These are phyloP conservation scores for Kwoniella shivajii DNA, from an alignment of 1,284 basidiomycete species.

Conservation along the genomic window DNA sequence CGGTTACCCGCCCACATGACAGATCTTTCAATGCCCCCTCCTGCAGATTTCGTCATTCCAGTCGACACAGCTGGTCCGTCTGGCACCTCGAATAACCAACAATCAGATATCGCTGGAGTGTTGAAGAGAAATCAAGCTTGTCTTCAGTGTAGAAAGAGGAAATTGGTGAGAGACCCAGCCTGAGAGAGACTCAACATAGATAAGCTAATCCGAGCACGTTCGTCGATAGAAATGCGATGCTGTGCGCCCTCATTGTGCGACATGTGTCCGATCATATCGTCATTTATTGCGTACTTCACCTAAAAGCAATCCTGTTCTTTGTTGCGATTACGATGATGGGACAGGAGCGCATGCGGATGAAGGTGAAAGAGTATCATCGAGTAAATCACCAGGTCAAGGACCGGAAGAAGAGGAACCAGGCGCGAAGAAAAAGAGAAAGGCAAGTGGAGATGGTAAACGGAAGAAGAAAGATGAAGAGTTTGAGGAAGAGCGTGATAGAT, in stretches of 20 bases:
- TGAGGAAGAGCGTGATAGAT: slow-evolving; percentile 37
- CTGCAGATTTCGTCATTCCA: slow-evolving; percentile 6
- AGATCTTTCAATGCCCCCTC: slow-evolving; percentile 7
- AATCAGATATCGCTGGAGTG: slow-evolving; percentile 34
- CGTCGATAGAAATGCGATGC: slow-evolving; percentile 50
- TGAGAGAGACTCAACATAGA: not conserved
- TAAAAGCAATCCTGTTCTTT: slow-evolving; percentile 37
- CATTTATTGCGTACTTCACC: slow-evolving; percentile 46
- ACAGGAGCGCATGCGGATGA: slow-evolving; percentile 21
- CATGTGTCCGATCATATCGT: slow-evolving; percentile 49
- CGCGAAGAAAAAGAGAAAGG: slow-evolving; percentile 44
- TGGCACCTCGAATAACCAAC: not conserved
- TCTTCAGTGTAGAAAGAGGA: slow-evolving; percentile 37
- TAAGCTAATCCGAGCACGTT: slow-evolving; percentile 2
- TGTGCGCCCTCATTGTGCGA: slow-evolving; percentile 43
- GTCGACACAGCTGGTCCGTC: slow-evolving; percentile 13
- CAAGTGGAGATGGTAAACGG: slow-evolving; percentile 25
- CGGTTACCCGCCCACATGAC: not conserved
- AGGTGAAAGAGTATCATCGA: slow-evolving; percentile 13
- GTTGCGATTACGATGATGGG: slow-evolving; percentile 50
- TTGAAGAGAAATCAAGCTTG: slow-evolving; percentile 44
- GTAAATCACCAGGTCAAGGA: not conserved
- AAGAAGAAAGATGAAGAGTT: slow-evolving; percentile 32
- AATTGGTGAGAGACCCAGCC: slow-evolving; percentile 25
- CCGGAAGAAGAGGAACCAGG: slow-evolving; percentile 14